Percentiles rank a stretch among this genome's conserved stretches.
Conservation (phyloP, 129 eudicot species). For the Lactuca saligna region DNA sequence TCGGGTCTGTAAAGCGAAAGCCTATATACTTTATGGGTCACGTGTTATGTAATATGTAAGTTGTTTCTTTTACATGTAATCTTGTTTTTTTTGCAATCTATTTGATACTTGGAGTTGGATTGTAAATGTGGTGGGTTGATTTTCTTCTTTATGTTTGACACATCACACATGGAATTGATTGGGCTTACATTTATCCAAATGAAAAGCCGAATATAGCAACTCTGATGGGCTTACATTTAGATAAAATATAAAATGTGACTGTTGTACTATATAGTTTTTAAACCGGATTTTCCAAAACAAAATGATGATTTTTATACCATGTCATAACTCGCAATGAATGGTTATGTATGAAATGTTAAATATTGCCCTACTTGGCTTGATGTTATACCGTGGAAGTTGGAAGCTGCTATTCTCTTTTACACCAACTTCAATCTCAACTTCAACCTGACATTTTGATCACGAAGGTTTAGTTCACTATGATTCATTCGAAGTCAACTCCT, state of each 20-base stretch:
- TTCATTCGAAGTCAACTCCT: neutral
- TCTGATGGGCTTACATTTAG: constrained; percentile 8
- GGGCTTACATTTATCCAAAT: neutral
- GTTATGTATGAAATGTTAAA: too few species aligned
- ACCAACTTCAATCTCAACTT: neutral
- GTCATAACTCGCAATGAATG: too few species aligned
- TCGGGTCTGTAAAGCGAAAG: constrained; percentile 35
- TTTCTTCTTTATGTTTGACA: neutral
- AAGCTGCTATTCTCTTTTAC: neutral
- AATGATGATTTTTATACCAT: neutral
- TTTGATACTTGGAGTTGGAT: constrained; percentile 1
- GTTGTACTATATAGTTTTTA: too few species aligned
- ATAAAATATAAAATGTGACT: neutral
- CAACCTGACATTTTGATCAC: neutral
- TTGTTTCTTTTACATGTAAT: constrained; percentile 17
- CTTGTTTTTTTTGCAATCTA: constrained; percentile 8
- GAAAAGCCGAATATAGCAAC: constrained; percentile 7
- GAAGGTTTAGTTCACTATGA: neutral
- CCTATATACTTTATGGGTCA: constrained; percentile 30
- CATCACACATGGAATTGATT: neutral
- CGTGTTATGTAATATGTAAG: constrained; percentile 39
- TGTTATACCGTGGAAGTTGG: neutral
- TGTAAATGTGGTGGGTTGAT: neutral
- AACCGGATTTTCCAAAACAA: neutral
- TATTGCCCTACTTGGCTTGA: neutral